Conservation (phyloP, 352 stramenopile species). For the Lagenidium sp. region DNA sequence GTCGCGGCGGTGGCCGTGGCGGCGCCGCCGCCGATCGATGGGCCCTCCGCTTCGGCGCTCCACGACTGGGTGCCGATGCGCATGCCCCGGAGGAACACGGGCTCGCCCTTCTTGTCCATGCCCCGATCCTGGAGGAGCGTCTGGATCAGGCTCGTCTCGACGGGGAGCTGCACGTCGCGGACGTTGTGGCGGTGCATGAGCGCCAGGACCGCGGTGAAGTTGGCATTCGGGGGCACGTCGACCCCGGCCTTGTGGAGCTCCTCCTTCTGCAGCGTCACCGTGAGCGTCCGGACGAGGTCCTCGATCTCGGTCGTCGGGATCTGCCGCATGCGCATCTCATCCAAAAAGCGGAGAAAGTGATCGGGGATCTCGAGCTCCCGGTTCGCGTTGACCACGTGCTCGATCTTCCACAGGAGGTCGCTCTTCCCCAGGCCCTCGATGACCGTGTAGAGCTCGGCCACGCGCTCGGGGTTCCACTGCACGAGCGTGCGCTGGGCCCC, state of each 20-base stretch:
- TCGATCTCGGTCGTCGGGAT: constrained; percentile 47
- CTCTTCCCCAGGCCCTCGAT: constrained; percentile 61
- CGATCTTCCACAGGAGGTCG: constrained; percentile 70
- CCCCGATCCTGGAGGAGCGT: constrained; percentile 27
- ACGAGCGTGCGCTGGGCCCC: constrained; percentile 12
- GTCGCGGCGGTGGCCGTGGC: not conserved
- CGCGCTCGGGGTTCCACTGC: constrained; percentile 50
- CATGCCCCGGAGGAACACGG: constrained; percentile 46
- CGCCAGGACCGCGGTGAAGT: constrained; percentile 30
- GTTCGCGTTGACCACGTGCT: constrained; percentile 51
- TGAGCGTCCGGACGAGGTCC: constrained; percentile 44
- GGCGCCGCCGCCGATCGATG: not conserved
- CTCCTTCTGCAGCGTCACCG: constrained; percentile 54
- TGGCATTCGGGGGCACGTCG: constrained; percentile 33
- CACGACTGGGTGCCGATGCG: constrained; percentile 44
- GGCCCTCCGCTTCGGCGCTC: constrained; percentile 7
- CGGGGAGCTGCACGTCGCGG: constrained; percentile 36
- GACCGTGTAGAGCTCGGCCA: constrained; percentile 49
- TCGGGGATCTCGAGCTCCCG: constrained; percentile 41
- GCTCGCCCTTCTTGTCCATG: constrained; percentile 56
- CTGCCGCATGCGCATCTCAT: constrained; percentile 44
- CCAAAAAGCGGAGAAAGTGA: constrained; percentile 27
- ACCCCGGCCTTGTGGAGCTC: constrained; percentile 27
- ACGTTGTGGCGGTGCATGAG: constrained; percentile 53
- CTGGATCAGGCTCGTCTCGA: constrained; percentile 31